Conservation (phyloP, 768 basidiomycete species). For the Leccinellum rugosiceps region DNA sequence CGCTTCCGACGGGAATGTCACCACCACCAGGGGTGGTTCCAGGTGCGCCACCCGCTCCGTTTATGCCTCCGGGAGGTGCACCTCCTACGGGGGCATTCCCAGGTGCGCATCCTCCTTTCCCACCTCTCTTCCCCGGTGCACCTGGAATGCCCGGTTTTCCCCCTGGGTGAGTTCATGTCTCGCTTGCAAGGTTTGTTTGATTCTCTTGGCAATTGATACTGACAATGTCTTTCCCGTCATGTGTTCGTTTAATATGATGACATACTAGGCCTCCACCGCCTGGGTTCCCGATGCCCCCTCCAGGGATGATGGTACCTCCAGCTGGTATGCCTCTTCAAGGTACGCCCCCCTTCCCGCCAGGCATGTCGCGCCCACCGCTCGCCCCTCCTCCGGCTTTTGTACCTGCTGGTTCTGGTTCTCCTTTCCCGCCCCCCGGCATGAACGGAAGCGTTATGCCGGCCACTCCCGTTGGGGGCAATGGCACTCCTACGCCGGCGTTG, state of each 20-base stretch:
- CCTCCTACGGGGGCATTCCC: slow-evolving; percentile 40
- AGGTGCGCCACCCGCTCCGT: slow-evolving; percentile 43
- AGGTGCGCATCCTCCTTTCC: slow-evolving; percentile 35
- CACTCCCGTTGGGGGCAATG: slow-evolving; percentile 21
- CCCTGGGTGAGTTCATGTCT: slow-evolving; percentile 46
- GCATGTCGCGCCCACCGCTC: slow-evolving; percentile 34
- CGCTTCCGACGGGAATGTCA: slow-evolving; percentile 29
- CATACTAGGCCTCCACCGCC: slow-evolving; percentile 46
- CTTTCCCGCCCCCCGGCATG: slow-evolving; percentile 25
- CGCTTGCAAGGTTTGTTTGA: slow-evolving; percentile 11
- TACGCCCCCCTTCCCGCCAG: slow-evolving; percentile 36
- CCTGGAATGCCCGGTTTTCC: slow-evolving; percentile 51
- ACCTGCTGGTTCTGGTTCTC: slow-evolving; percentile 32
- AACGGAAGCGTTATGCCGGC: slow-evolving; percentile 21
- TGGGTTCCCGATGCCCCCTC: slow-evolving; percentile 51
- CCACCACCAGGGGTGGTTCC: slow-evolving; percentile 41
- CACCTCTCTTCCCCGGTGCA: slow-evolving; percentile 42
- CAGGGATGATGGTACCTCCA: slow-evolving; percentile 33
- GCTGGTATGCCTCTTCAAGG: slow-evolving; percentile 38
- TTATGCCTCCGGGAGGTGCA: slow-evolving; percentile 35
- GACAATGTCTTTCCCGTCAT: slow-evolving; percentile 10
- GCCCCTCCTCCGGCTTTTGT: slow-evolving; percentile 37
- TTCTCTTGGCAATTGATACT: slow-evolving; percentile 15
- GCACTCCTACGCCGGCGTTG: slow-evolving; percentile 19
- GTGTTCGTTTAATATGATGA: slow-evolving; percentile 10